phyloP scores from a whole-genome alignment of 2,329 filamentous ascomycete genomes.

The Teratosphaeria pseudoeucalypti region DNA sequence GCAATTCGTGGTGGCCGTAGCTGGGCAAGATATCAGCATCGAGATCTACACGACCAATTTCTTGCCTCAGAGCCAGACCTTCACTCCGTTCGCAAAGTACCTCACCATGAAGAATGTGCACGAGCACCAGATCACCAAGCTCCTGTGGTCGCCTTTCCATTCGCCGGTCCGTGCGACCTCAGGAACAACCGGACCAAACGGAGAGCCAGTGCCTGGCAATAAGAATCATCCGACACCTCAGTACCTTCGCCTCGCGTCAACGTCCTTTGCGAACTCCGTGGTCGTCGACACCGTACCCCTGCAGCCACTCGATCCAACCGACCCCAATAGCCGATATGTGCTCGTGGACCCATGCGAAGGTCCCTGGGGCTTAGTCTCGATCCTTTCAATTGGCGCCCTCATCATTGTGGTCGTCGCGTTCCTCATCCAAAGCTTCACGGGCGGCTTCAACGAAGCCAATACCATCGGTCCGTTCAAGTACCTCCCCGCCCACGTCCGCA shows the following conservation, averaged over 20 bases:
- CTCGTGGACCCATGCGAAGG: conserved; percentile 49
- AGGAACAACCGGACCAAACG: conserved; percentile 12
- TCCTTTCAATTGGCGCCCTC: conserved; percentile 50
- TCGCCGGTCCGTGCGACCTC: conserved; percentile 24
- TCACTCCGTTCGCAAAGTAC: conserved; percentile 40
- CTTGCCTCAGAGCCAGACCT: conserved; percentile 37
- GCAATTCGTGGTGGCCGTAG: conserved; percentile 72
- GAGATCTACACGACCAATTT: conserved; percentile 70
- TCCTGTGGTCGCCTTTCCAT: conserved; percentile 37
- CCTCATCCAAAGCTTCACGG: conserved; percentile 54
- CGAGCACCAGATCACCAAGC: conserved; percentile 48
- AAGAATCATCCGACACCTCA: conserved; percentile 35
- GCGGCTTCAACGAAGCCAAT: conserved; percentile 7
- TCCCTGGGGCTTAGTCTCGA: conserved; percentile 41
- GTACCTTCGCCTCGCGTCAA: conserved; percentile 67
- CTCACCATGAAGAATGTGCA: conserved; percentile 46
- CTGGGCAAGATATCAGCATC: conserved; percentile 69
- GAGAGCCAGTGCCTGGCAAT: conserved; percentile 6
- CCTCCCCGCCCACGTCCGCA: conserved; percentile 42
- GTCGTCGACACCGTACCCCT: conserved; percentile 72
- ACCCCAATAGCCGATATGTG: conserved; percentile 53
- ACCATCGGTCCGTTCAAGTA: conserved; percentile 40
- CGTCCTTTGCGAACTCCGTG: conserved; percentile 69
- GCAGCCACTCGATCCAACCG: conserved; percentile 36
- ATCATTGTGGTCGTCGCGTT: conserved; percentile 53